Evolutionary conservation across 139 green algal genomes (phyloP).

Genomic region (Penium margaritaceum): DNA sequence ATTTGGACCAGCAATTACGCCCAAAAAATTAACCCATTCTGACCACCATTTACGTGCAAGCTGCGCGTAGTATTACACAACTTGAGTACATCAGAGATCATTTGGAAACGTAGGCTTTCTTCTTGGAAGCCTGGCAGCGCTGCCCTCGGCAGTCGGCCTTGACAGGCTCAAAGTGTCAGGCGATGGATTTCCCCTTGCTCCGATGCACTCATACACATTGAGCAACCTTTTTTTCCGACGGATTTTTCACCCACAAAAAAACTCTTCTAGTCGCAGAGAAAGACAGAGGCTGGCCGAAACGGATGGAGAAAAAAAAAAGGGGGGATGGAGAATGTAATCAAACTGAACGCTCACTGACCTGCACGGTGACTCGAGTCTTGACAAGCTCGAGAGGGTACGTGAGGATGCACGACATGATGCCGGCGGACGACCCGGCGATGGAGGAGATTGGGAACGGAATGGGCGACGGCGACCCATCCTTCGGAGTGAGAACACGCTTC

Average conservation of each 20-base stretch:
- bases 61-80: too few relatives aligned
- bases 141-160: too few relatives aligned
- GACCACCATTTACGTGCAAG: too few relatives aligned
- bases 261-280: too few relatives aligned
- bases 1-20: too few relatives aligned
- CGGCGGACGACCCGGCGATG: constrained; percentile 24
- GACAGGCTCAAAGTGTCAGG: background rate
- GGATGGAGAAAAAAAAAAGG: background rate
- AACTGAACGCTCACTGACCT: background rate
- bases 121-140: too few relatives aligned
- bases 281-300: background rate
- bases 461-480: background rate
- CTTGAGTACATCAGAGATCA: too few relatives aligned
- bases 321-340: background rate
- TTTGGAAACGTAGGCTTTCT: too few relatives aligned
- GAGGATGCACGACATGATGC: constrained; percentile 11
- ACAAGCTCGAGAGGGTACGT: constrained; percentile 9
- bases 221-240: too few relatives aligned
- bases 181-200: background rate
- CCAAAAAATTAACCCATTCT: too few relatives aligned
- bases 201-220: too few relatives aligned
- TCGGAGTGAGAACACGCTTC: constrained; percentile 25
- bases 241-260: too few relatives aligned
- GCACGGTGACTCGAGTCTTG: background rate
- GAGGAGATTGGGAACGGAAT: constrained; percentile 17